Evolutionary conservation across 2,329 filamentous ascomycete genomes (phyloP).

Genomic region (Hymenotorrendiella dingleyae): DNA sequence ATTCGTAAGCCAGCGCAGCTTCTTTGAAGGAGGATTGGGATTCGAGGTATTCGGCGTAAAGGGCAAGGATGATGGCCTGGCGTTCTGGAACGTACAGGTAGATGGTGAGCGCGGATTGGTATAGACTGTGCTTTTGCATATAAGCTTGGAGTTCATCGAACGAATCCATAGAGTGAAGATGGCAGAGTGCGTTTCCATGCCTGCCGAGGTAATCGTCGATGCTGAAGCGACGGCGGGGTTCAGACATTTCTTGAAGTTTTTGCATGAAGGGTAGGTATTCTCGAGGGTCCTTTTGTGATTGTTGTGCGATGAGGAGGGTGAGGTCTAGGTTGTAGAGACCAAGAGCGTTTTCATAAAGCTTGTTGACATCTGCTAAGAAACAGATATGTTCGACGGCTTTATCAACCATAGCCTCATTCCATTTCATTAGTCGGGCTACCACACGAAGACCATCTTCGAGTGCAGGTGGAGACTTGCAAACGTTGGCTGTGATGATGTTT

Average conservation of each 20-base stretch:
- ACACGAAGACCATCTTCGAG: constrained; percentile 77
- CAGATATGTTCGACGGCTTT: constrained; percentile 94
- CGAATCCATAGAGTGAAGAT: constrained; percentile 65
- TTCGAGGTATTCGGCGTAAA: constrained; percentile 76
- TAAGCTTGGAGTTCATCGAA: constrained; percentile 79
- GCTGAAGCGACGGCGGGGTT: constrained; percentile 66
- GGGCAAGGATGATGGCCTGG: constrained; percentile 61
- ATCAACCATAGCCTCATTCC: constrained; percentile 68
- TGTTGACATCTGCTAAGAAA: constrained; percentile 91
- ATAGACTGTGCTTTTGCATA: constrained; percentile 71
- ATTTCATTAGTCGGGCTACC: constrained; percentile 65
- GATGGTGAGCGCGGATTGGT: constrained; percentile 68
- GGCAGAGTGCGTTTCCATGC: constrained; percentile 67
- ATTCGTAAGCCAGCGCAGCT: constrained; percentile 88
- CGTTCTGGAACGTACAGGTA: constrained; percentile 75
- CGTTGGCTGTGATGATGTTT: constrained; percentile 89
- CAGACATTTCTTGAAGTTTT: constrained; percentile 68
- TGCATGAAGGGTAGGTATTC: constrained; percentile 96
- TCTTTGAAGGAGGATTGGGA: constrained; percentile 73
- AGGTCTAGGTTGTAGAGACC: constrained; percentile 90
- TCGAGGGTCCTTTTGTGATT: constrained; percentile 89
- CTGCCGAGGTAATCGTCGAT: constrained; percentile 86
- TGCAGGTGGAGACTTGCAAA: constrained; percentile 88
- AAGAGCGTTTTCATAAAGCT: constrained; percentile 82
- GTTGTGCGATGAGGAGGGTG: constrained; percentile 84